phyloP scores from a whole-genome alignment of 495 filamentous ascomycete species.

The Talaromyces adpressus region DNA sequence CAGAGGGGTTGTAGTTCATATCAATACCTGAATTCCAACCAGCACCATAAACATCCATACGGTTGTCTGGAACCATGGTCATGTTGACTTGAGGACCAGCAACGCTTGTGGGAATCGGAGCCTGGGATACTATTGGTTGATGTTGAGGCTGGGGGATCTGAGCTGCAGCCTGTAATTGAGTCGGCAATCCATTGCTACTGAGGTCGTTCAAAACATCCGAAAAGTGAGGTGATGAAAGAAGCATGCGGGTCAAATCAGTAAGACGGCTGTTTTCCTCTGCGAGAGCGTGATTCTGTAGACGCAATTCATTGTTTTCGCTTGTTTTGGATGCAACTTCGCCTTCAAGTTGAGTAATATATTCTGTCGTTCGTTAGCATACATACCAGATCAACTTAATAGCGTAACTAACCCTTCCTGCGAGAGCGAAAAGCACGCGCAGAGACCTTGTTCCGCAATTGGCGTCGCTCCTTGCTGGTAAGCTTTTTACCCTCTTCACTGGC shows the following conservation, averaged over 20 bases:
- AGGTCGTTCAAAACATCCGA: slow-evolving; percentile 72
- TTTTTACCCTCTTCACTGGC: slow-evolving; percentile 97
- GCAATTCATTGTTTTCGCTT: slow-evolving; percentile 64
- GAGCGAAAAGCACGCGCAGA: slow-evolving; percentile 95
- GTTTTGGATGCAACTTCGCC: slow-evolving; percentile 67
- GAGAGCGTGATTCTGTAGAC: slow-evolving; percentile 63
- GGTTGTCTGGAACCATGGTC: slow-evolving; percentile 67
- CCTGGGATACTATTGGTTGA: slow-evolving; percentile 20
- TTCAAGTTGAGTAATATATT: slow-evolving; percentile 93
- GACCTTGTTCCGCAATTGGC: slow-evolving; percentile 95
- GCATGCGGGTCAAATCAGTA: slow-evolving; percentile 69
- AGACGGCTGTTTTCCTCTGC: slow-evolving; percentile 74
- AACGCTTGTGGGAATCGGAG: neutral
- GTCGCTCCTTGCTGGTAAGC: slow-evolving; percentile 85
- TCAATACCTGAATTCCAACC: slow-evolving; percentile 49
- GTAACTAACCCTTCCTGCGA: slow-evolving; percentile 72
- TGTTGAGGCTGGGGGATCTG: slow-evolving; percentile 12
- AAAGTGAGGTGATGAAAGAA: slow-evolving; percentile 83
- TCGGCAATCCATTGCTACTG: slow-evolving; percentile 42
- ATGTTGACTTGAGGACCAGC: slow-evolving; percentile 55
- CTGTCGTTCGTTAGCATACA: slow-evolving; percentile 52
- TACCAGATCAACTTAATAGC: neutral
- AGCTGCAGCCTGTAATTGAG: slow-evolving; percentile 26
- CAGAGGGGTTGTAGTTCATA: slow-evolving; percentile 59
- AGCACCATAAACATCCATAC: slow-evolving; percentile 46